These are phyloP conservation scores for Apiospora pterosperma DNA, from an alignment of 2,329 filamentous ascomycete species.

Conservation along the genomic window DNA sequence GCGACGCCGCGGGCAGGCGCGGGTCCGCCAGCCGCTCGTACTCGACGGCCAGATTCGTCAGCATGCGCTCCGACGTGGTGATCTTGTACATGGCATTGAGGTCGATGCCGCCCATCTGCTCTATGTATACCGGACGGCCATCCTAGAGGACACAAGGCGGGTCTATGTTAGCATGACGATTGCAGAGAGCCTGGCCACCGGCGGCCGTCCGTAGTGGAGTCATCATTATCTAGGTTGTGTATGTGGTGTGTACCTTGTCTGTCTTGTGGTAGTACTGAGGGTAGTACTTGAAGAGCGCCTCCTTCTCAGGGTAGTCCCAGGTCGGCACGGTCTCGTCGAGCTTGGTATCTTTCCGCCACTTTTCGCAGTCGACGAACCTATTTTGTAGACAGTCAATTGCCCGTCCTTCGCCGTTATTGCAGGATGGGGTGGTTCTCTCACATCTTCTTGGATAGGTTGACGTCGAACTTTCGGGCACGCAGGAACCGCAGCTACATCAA, in stretches of 20 bases:
- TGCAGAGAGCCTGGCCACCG: constrained; percentile 1
- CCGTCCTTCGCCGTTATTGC: not conserved
- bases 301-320: constrained; percentile 85
- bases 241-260: constrained; percentile 58
- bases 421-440: constrained; percentile 40
- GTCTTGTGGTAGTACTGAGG: constrained; percentile 99
- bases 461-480: constrained; percentile 92
- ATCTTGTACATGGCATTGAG: constrained; percentile 88
- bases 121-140: constrained; percentile 94
- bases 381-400: not conserved
- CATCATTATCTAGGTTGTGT: not conserved
- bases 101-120: constrained; percentile 92
- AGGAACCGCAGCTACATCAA: constrained; percentile 73
- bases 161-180: not conserved
- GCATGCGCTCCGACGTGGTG: constrained; percentile 88
- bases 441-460: constrained; percentile 82
- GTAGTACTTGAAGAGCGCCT: constrained; percentile 84
- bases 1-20: constrained; percentile 89
- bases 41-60: constrained; percentile 93
- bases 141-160: constrained; percentile 53
- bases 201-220: not conserved
- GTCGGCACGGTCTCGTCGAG: constrained; percentile 76
- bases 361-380: constrained; percentile 88
- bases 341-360: constrained; percentile 84
- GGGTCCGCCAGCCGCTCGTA: constrained; percentile 96